Conservation (phyloP, 805 yeast species). For the Ogataea degrootiae region DNA sequence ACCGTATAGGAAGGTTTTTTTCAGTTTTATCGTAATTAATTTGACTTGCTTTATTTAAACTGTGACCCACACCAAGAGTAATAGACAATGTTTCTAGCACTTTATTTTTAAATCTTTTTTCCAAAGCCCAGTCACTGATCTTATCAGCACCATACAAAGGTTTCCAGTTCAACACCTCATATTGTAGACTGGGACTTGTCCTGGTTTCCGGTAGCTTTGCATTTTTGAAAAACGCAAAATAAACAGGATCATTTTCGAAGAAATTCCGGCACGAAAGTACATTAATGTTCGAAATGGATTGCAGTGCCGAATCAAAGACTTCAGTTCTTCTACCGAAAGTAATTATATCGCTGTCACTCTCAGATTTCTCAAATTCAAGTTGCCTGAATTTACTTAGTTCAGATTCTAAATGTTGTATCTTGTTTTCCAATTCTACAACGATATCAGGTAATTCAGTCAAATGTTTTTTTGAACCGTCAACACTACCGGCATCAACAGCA, state of each 20-base stretch:
- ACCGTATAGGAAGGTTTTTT: constrained; percentile 10
- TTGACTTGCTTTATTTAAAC: not conserved
- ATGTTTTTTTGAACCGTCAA: no score
- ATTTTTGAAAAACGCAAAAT: not conserved
- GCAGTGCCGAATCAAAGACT: constrained; percentile 2
- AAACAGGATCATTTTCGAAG: constrained; percentile 13
- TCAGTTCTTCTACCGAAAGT: constrained; percentile 7
- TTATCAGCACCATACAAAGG: constrained; percentile 10
- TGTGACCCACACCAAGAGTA: not conserved
- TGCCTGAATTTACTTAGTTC: constrained; percentile 4
- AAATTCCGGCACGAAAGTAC: constrained; percentile 8
- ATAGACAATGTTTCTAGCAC: constrained; percentile 8
- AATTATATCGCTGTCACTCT: constrained; percentile 9
- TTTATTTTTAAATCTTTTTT: constrained; percentile 9
- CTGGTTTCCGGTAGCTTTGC: constrained; percentile 2
- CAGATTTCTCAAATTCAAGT: not conserved
- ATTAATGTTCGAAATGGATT: constrained; percentile 2
- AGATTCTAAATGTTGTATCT: constrained; percentile 5
- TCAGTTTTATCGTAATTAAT: constrained; percentile 1
- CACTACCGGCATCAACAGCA: no score
- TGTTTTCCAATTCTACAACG: not conserved
- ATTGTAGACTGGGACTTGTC: constrained; percentile 1
- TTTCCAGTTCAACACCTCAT: constrained; percentile 9
- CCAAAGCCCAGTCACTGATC: constrained; percentile 1
- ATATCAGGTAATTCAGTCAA: no score